Percentiles rank a stretch among this genome's conserved stretches.
These are phyloP conservation scores for Colletotrichum brevisporum DNA, from an alignment of 2,329 filamentous ascomycete genomes.

Conservation along the genomic window DNA sequence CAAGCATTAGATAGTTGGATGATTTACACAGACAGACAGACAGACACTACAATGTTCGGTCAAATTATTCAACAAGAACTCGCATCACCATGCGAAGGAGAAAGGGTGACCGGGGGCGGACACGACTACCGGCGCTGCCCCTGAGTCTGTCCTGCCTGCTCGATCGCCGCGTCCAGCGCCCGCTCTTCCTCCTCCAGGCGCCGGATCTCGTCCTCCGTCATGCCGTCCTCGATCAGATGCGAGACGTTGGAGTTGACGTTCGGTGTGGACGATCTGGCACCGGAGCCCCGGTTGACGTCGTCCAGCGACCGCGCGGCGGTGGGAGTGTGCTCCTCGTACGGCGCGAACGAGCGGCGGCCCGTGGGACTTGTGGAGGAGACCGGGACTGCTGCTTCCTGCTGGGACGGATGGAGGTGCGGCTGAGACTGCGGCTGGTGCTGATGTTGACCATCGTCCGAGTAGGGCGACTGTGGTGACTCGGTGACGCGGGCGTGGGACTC, in stretches of 20 bases:
- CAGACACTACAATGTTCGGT: not conserved
- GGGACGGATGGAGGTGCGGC: slow-evolving; percentile 20
- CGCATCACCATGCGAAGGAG: not conserved
- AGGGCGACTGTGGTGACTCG: slow-evolving; percentile 59
- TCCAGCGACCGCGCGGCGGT: slow-evolving; percentile 22
- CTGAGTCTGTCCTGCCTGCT: slow-evolving; percentile 52
- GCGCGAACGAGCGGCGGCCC: slow-evolving; percentile 24
- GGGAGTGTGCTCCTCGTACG: slow-evolving; percentile 27
- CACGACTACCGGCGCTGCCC: slow-evolving; percentile 24
- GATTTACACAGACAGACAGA: not conserved
- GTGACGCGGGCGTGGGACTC: slow-evolving; percentile 55
- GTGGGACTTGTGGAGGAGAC: slow-evolving; percentile 4
- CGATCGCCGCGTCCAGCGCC: slow-evolving; percentile 70
- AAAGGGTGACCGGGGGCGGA: no score
- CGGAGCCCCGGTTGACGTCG: slow-evolving; percentile 13
- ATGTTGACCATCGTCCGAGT: slow-evolving; percentile 57
- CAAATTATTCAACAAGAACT: slow-evolving; percentile 19
- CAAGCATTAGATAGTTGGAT: no score
- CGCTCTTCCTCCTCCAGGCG: slow-evolving; percentile 71
- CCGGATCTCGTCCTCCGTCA: slow-evolving; percentile 70
- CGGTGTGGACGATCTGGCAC: slow-evolving; percentile 29
- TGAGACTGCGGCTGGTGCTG: slow-evolving; percentile 38
- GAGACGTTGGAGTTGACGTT: slow-evolving; percentile 56
- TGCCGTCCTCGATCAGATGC: slow-evolving; percentile 72
- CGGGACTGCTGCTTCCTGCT: slow-evolving; percentile 6